Evolutionary conservation across 768 basidiomycete genomes (phyloP).

Genomic region (Termitomyces sp.): DNA sequence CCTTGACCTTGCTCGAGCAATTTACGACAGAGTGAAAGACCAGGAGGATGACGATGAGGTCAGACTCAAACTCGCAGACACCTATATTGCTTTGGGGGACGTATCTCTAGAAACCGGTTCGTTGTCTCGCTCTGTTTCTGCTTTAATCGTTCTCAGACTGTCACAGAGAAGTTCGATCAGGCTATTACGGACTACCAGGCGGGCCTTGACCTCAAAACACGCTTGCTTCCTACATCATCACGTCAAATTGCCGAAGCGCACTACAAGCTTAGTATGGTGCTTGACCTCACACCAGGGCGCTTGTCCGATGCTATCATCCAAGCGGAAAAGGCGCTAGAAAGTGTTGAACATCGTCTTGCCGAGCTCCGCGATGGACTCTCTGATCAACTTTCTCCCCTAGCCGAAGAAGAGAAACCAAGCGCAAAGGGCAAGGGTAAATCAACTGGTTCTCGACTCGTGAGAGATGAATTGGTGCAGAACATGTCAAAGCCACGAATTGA

Average conservation of each 20-base stretch:
- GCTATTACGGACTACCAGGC: slow-evolving; percentile 85
- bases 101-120: slow-evolving; percentile 95
- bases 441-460: slow-evolving; percentile 36
- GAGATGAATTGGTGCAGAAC: slow-evolving; percentile 55
- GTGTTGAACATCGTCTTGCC: slow-evolving; percentile 66
- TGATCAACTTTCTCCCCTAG: slow-evolving; percentile 30
- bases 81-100: slow-evolving; percentile 87
- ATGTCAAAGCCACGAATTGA: slow-evolving; percentile 76
- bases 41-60: slow-evolving; percentile 55
- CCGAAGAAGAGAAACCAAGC: slow-evolving; percentile 32
- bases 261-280: slow-evolving; percentile 90
- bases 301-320: slow-evolving; percentile 80
- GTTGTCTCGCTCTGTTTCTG: slow-evolving; percentile 16
- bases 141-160: neutral
- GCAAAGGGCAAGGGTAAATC: slow-evolving; percentile 74
- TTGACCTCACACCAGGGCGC: slow-evolving; percentile 85
- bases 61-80: slow-evolving; percentile 85
- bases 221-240: slow-evolving; percentile 80
- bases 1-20: slow-evolving; percentile 87
- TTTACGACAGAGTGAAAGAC: slow-evolving; percentile 66
- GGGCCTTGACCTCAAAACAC: slow-evolving; percentile 68
- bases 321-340: slow-evolving; percentile 75
- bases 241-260: slow-evolving; percentile 93
- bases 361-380: slow-evolving; percentile 51
- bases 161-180: slow-evolving; percentile 91